These are phyloP conservation scores for Fusarium chaquense DNA, from an alignment of 2,329 filamentous ascomycete genomes.

Conservation along the genomic window DNA sequence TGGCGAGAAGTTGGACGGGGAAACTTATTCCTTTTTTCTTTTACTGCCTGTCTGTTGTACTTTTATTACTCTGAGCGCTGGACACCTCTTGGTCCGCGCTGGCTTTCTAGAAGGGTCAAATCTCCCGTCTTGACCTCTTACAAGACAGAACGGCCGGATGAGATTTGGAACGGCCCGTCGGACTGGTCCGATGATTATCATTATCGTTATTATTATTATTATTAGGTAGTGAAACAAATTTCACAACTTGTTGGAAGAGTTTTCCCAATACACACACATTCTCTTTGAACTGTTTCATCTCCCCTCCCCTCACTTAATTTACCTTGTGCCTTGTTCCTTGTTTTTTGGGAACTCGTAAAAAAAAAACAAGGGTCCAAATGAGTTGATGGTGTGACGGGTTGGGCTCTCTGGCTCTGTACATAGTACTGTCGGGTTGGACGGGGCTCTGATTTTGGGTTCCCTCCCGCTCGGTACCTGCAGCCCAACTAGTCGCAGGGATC, in stretches of 20 bases:
- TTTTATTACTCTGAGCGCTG: constrained; percentile 20
- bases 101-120: constrained; percentile 35
- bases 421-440: constrained; percentile 7
- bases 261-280: constrained; percentile 1
- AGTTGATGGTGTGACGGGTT: constrained; percentile 35
- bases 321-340: constrained; percentile 16
- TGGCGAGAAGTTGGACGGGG: constrained; percentile 20
- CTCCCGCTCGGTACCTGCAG: constrained; percentile 44
- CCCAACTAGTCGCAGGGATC: constrained; percentile 40
- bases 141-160: constrained; percentile 27
- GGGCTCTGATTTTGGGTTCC: constrained; percentile 43
- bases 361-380: constrained; percentile 27
- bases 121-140: constrained; percentile 27
- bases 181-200: constrained; percentile 24
- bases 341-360: constrained; percentile 15
- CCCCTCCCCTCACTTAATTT: constrained; percentile 4
- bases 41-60: constrained; percentile 24
- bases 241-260: constrained; percentile 17
- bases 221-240: constrained; percentile 26
- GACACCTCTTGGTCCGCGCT: constrained; percentile 22
- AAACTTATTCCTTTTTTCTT: constrained; percentile 14
- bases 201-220: background rate
- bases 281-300: constrained; percentile 14
- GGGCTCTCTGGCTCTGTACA: constrained; percentile 11
- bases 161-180: constrained; percentile 24